Conservation (phyloP, 164 flowering plant genomes). For the Saururus chinensis region DNA sequence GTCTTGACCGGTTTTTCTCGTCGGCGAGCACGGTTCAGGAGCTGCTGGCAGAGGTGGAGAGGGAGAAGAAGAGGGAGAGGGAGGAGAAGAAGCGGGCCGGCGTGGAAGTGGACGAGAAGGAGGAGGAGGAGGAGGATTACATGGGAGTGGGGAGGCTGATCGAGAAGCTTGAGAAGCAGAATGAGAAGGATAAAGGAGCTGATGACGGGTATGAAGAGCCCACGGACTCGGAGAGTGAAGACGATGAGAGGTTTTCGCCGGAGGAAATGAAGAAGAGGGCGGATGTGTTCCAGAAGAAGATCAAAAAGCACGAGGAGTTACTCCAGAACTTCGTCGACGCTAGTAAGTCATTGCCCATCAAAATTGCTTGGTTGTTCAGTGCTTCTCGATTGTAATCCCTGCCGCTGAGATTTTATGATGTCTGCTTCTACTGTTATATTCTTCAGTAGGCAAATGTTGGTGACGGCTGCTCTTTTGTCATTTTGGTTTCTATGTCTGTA, state of each 20-base stretch:
- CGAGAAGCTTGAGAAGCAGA: constrained; percentile 60
- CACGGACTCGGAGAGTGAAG: constrained; percentile 53
- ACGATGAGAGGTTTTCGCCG: constrained; percentile 38
- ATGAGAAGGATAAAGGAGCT: constrained; percentile 15
- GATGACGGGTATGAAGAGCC: constrained; percentile 32
- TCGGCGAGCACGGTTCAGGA: constrained; percentile 16
- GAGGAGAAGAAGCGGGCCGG: constrained; percentile 39
- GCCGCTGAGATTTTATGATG: neutral
- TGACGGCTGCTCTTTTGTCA: neutral
- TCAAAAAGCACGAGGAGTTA: constrained; percentile 42
- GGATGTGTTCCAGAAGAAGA: constrained; percentile 45
- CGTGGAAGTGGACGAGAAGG: constrained; percentile 28
- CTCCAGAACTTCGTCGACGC: constrained; percentile 21
- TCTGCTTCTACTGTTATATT: neutral
- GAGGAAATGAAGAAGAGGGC: constrained; percentile 23
- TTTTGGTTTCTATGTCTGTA: neutral
- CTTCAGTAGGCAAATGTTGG: neutral
- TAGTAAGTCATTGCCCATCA: neutral
- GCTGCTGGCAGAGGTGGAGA: constrained; percentile 42
- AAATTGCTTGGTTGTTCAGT: no score
- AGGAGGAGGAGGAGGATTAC: constrained; percentile 53
- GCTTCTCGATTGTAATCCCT: no score
- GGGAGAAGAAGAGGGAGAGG: constrained; percentile 42
- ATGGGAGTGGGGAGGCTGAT: constrained; percentile 56
- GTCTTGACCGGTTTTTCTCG: constrained; percentile 5